Evolutionary conservation across 345 rosid genomes (phyloP).

Genomic region (Mangifera indica): DNA sequence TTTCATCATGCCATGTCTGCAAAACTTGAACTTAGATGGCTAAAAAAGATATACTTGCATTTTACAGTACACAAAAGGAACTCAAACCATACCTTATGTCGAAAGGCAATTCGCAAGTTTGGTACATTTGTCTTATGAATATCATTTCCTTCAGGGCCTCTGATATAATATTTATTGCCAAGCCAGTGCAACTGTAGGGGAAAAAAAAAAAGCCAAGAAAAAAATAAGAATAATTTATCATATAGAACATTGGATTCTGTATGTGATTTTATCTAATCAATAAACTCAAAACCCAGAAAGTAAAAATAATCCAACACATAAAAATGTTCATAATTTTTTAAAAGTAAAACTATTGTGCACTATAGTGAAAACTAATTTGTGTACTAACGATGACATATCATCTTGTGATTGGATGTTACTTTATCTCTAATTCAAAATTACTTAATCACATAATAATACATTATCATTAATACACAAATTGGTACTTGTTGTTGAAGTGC

Average conservation of each 20-base stretch:
- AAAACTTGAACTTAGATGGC: constrained; percentile 17
- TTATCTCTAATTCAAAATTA: no score
- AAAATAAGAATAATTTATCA: not conserved
- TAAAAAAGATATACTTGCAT: not conserved
- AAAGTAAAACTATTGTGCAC: no score
- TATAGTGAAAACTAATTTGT: no score
- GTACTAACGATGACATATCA: no score
- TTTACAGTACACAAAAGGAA: not conserved
- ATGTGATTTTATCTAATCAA: not conserved
- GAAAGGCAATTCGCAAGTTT: constrained; percentile 33
- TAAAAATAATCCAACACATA: not conserved
- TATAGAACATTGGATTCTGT: not conserved
- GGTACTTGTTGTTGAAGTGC: no score
- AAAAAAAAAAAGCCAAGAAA: not conserved
- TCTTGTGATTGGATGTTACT: no score
- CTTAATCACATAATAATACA: no score
- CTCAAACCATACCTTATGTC: constrained; percentile 36
- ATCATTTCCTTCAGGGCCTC: constrained; percentile 50
- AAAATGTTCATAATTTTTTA: not conserved
- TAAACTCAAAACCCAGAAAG: not conserved
- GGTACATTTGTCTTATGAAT: constrained; percentile 55
- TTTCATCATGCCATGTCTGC: constrained; percentile 63
- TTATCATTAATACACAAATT: no score
- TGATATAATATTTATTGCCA: constrained; percentile 38
- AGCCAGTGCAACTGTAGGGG: constrained; percentile 49